phyloP scores from a whole-genome alignment of 2,329 filamentous ascomycete species.

The Verticillium zaregamsianum region DNA sequence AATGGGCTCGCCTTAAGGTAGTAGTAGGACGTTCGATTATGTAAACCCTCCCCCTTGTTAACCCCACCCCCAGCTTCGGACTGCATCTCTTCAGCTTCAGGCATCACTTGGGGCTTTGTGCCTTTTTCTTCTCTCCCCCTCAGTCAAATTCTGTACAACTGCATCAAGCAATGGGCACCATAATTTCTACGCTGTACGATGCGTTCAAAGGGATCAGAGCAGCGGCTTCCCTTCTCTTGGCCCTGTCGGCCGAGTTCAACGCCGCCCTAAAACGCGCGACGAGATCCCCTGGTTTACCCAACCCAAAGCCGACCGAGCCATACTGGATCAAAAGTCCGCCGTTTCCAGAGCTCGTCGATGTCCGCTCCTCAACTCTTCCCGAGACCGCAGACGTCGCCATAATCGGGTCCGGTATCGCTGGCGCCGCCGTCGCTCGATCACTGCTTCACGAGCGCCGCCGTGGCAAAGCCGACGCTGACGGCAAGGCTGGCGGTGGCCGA shows the following conservation, averaged over 20 bases:
- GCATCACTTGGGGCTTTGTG: no score
- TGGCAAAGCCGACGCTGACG: background rate
- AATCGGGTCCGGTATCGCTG: slow-evolving; percentile 17
- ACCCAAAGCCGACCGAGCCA: slow-evolving; percentile 11
- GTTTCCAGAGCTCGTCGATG: slow-evolving; percentile 2
- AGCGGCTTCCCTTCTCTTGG: background rate
- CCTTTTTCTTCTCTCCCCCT: background rate
- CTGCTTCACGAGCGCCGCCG: slow-evolving; percentile 6
- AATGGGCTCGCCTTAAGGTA: no score
- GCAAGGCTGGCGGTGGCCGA: background rate
- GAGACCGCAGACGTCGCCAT: slow-evolving; percentile 14
- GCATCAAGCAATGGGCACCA: background rate
- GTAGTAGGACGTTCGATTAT: no score
- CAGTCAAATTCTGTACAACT: background rate
- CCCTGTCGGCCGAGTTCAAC: background rate
- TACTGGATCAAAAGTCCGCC: slow-evolving; percentile 12
- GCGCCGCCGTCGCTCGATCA: slow-evolving; percentile 11
- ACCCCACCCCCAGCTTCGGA: no score
- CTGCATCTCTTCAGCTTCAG: no score
- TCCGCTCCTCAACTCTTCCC: slow-evolving; percentile 12
- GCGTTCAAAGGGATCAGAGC: background rate
- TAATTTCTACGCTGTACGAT: background rate
- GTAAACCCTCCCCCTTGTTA: no score
- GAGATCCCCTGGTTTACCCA: slow-evolving; percentile 11
- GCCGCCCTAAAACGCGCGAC: background rate